A percentile compares a stretch with the other conserved stretches of the same genome.
Conservation (phyloP, 2,329 filamentous ascomycete species). For the Emericellopsis cladophorae region DNA sequence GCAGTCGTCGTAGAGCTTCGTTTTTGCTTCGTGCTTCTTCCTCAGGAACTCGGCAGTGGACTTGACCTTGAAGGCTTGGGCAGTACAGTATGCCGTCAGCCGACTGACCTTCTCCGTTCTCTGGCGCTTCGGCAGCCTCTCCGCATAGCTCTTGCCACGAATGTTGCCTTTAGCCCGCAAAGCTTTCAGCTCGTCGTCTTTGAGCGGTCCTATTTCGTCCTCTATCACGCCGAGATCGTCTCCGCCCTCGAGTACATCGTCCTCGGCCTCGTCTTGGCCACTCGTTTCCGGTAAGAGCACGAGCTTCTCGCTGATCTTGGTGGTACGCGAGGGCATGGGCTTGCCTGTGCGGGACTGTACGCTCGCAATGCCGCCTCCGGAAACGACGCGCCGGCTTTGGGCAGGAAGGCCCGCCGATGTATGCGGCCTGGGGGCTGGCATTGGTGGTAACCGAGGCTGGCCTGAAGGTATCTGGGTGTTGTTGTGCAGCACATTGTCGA, state of each 20-base stretch:
- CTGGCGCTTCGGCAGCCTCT: constrained; percentile 78
- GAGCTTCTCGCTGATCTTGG: constrained; percentile 94
- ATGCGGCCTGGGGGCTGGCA: constrained; percentile 15
- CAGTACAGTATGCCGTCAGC: constrained; percentile 92
- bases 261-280: constrained; percentile 39
- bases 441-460: constrained; percentile 65
- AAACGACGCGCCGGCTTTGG: constrained; percentile 13
- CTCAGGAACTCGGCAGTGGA: constrained; percentile 80
- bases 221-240: constrained; percentile 40
- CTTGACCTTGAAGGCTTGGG: constrained; percentile 83
- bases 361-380: constrained; percentile 27
- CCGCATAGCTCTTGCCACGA: constrained; percentile 80
- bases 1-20: constrained; percentile 96
- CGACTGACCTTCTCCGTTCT: constrained; percentile 78
- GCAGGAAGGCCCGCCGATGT: constrained; percentile 6
- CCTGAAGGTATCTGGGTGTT: constrained; percentile 91
- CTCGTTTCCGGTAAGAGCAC: constrained; percentile 79
- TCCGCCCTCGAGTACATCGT: constrained; percentile 31
- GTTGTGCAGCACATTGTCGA: constrained; percentile 92
- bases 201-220: constrained; percentile 51
- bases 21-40: constrained; percentile 77
- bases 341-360: constrained; percentile 33
- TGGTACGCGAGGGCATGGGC: constrained; percentile 69
- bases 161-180: constrained; percentile 48
- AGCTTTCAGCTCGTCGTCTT: constrained; percentile 55